Percentiles rank a stretch among this genome's conserved stretches.
Evolutionary conservation across 805 yeast genomes (phyloP).

Genomic region (Metschnikowia aberdeeniae): DNA sequence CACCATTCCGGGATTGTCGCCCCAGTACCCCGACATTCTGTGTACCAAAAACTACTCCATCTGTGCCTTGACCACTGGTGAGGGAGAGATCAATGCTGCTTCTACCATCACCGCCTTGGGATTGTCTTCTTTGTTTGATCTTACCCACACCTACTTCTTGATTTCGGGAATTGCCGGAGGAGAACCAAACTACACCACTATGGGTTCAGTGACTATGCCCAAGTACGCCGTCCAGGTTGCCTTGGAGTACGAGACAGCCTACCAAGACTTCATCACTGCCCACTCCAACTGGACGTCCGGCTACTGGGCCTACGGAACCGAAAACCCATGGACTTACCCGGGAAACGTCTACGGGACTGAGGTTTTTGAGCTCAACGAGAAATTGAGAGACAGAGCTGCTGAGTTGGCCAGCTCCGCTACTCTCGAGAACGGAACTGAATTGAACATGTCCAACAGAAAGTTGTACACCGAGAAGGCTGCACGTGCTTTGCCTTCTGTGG

Average conservation of each 20-base stretch:
- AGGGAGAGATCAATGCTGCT: slow-evolving; percentile 67
- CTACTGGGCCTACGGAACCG: slow-evolving; percentile 53
- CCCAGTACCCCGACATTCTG: slow-evolving; percentile 52
- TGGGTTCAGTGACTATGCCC: slow-evolving; percentile 59
- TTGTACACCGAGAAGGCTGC: slow-evolving; percentile 51
- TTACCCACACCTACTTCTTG: slow-evolving; percentile 56
- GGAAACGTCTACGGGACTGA: slow-evolving; percentile 58
- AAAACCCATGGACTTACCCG: slow-evolving; percentile 48
- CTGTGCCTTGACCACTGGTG: slow-evolving; percentile 66
- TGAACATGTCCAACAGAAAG: slow-evolving; percentile 43
- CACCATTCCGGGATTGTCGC: slow-evolving; percentile 64
- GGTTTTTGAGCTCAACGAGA: slow-evolving; percentile 58
- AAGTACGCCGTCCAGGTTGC: slow-evolving; percentile 60
- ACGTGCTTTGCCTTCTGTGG: slow-evolving; percentile 41
- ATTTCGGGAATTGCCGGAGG: slow-evolving; percentile 68
- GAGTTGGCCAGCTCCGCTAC: slow-evolving; percentile 45
- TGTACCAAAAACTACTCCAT: slow-evolving; percentile 50
- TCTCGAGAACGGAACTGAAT: slow-evolving; percentile 44
- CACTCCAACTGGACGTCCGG: slow-evolving; percentile 55
- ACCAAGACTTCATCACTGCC: slow-evolving; percentile 27
- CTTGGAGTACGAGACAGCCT: slow-evolving; percentile 55
- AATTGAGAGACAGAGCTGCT: slow-evolving; percentile 55
- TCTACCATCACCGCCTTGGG: slow-evolving; percentile 51
- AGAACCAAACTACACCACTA: slow-evolving; percentile 50
- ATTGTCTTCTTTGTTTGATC: slow-evolving; percentile 52